phyloP scores from a whole-genome alignment of 2,329 filamentous ascomycete species.

The Exophiala calicioides region DNA sequence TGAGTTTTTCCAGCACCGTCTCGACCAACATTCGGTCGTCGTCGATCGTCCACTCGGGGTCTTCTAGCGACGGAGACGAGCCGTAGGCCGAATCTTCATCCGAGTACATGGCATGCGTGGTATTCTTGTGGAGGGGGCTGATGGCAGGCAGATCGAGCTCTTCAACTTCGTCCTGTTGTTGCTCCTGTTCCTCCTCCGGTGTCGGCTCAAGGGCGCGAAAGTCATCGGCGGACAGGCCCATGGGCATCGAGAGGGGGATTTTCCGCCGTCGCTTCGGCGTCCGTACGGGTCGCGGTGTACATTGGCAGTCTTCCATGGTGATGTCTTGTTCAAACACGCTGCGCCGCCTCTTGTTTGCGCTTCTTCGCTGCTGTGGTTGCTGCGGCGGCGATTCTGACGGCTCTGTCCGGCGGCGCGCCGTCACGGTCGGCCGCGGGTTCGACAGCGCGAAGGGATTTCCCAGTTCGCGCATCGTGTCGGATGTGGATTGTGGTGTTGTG shows the following conservation, averaged over 20 bases:
- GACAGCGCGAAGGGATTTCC: conserved; percentile 29
- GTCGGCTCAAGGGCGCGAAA: conserved; percentile 43
- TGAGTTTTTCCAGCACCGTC: conserved; percentile 47
- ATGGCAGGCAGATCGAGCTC: conserved; percentile 19
- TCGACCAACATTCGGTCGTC: conserved; percentile 47
- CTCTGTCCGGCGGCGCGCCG: conserved; percentile 9
- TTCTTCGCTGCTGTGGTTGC: conserved; percentile 34
- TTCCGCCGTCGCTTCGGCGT: conserved; percentile 50
- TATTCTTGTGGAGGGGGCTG: conserved; percentile 17
- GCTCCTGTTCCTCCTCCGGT: conserved; percentile 27
- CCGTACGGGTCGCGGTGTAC: conserved; percentile 20
- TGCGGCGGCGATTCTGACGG: conserved; percentile 27
- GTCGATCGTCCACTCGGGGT: conserved; percentile 40
- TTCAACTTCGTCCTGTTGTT: too few relatives aligned
- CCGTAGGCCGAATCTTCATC: conserved; percentile 24
- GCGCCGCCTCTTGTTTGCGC: conserved; percentile 44
- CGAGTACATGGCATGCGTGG: too few relatives aligned
- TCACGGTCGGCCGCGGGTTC: conserved; percentile 3
- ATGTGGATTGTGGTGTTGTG: conserved; percentile 33
- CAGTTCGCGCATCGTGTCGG: conserved; percentile 35
- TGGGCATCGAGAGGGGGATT: conserved; percentile 45
- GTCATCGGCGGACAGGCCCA: conserved; percentile 46
- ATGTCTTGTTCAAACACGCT: conserved; percentile 34
- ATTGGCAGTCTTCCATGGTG: conserved; percentile 20
- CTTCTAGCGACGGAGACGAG: conserved; percentile 17